Percentiles rank a stretch among this genome's conserved stretches.
These are phyloP conservation scores for Cercospora berteroae DNA, from an alignment of 2,329 filamentous ascomycete species.

Conservation along the genomic window DNA sequence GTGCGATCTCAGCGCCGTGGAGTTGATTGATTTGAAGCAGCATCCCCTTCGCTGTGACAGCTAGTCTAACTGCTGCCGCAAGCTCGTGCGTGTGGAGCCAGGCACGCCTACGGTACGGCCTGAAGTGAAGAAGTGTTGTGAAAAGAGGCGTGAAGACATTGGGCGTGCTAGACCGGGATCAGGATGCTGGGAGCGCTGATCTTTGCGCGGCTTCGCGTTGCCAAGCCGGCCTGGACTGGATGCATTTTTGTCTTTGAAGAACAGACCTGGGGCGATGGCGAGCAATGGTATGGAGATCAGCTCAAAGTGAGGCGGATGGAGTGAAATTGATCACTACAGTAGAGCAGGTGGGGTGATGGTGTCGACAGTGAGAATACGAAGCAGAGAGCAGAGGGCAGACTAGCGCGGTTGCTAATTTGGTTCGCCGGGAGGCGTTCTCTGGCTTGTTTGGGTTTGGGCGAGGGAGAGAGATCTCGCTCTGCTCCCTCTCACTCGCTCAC, in stretches of 20 bases:
- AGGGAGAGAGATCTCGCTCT: background rate
- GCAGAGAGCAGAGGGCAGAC: background rate
- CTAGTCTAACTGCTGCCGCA: background rate
- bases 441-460: background rate
- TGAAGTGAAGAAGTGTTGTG: background rate
- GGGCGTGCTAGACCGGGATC: background rate
- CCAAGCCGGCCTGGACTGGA: background rate
- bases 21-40: background rate
- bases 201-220: background rate
- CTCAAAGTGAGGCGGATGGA: background rate
- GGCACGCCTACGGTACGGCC: background rate
- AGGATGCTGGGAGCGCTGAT: background rate
- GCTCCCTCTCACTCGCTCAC: background rate
- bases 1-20: background rate
- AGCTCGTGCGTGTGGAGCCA: background rate
- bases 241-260: no score
- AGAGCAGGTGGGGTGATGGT: background rate
- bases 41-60: background rate
- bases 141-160: background rate
- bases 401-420: constrained; percentile 1
- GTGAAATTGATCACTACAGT: background rate
- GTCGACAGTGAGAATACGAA: background rate
- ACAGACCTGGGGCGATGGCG: no score
- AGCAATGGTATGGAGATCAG: background rate
- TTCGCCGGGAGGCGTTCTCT: background rate